phyloP scores from a whole-genome alignment of 768 basidiomycete genomes.

The Fistulinella prunicolor region DNA sequence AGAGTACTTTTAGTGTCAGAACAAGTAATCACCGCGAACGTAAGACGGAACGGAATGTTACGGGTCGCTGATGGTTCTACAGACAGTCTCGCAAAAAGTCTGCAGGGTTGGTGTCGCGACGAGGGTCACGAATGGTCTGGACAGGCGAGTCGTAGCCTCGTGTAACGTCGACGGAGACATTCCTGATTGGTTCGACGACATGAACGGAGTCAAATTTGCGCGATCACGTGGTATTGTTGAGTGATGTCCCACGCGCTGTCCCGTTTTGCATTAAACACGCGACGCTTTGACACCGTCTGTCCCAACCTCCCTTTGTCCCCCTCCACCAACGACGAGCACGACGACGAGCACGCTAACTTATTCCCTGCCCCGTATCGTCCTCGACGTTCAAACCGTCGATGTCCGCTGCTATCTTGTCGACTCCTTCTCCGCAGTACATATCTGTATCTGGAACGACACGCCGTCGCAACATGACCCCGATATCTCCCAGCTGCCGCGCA shows the following conservation, averaged over 20 bases:
- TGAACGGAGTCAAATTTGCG: slow-evolving; percentile 21
- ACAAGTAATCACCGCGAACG: too few species aligned
- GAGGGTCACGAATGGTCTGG: neutral
- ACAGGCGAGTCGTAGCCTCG: slow-evolving; percentile 28
- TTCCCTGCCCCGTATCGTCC: slow-evolving; percentile 9
- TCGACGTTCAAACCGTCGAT: slow-evolving; percentile 13
- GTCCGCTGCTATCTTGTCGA: slow-evolving; percentile 27
- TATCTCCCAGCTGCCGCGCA: slow-evolving; percentile 34
- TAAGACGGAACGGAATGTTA: too few species aligned
- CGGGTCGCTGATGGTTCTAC: too few species aligned
- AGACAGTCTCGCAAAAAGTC: too few species aligned
- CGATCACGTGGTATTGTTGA: slow-evolving; percentile 37
- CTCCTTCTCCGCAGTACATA: slow-evolving; percentile 35
- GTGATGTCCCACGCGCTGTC: slow-evolving; percentile 29
- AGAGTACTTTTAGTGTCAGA: too few species aligned
- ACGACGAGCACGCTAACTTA: slow-evolving; percentile 22
- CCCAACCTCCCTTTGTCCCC: slow-evolving; percentile 16
- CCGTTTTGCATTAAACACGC: slow-evolving; percentile 30
- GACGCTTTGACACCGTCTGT: slow-evolving; percentile 9
- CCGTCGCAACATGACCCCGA: slow-evolving; percentile 31
- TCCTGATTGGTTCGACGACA: neutral
- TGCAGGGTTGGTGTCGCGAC: slow-evolving; percentile 3
- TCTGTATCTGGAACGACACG: slow-evolving; percentile 32
- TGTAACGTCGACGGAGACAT: slow-evolving; percentile 30
- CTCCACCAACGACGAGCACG: slow-evolving; percentile 17